Conservation (phyloP, 164 flowering plant species). For the Vitis rupestris region DNA sequence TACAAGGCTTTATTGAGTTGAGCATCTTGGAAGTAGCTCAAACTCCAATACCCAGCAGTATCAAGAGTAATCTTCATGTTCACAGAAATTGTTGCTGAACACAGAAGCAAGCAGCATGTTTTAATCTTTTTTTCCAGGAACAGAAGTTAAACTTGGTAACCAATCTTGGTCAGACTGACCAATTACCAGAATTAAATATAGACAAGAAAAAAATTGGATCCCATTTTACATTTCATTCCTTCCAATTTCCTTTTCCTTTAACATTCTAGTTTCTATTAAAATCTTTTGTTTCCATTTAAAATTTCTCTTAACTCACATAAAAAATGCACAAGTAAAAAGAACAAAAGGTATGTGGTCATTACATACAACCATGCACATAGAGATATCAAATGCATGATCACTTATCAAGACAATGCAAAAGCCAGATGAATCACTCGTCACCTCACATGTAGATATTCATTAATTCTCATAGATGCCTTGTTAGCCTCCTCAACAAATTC, state of each 20-base stretch:
- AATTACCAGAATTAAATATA: neutral
- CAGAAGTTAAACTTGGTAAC: too few relatives aligned
- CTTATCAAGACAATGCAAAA: neutral
- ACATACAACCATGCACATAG: neutral
- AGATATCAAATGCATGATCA: neutral
- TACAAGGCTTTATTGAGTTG: too few relatives aligned
- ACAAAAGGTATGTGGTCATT: neutral
- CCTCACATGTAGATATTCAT: constrained; percentile 96
- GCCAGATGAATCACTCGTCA: constrained; percentile 30
- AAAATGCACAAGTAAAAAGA: neutral
- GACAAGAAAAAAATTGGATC: too few relatives aligned
- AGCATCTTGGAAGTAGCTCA: too few relatives aligned
- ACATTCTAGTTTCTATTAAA: neutral
- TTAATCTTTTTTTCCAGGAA: too few relatives aligned
- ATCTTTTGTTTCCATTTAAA: neutral
- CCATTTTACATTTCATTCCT: too few relatives aligned
- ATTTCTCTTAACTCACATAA: neutral
- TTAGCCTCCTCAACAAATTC: constrained; percentile 88
- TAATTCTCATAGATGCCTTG: constrained; percentile 75
- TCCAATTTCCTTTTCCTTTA: neutral
- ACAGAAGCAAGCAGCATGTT: too few relatives aligned
- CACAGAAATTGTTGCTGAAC: too few relatives aligned
- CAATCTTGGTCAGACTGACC: neutral
- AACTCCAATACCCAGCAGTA: too few relatives aligned
- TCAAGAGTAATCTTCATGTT: too few relatives aligned